A percentile compares a stretch with the other conserved stretches of the same genome.
Evolutionary conservation across 768 basidiomycete genomes (phyloP).

Genomic region (Roridomyces roridus): DNA sequence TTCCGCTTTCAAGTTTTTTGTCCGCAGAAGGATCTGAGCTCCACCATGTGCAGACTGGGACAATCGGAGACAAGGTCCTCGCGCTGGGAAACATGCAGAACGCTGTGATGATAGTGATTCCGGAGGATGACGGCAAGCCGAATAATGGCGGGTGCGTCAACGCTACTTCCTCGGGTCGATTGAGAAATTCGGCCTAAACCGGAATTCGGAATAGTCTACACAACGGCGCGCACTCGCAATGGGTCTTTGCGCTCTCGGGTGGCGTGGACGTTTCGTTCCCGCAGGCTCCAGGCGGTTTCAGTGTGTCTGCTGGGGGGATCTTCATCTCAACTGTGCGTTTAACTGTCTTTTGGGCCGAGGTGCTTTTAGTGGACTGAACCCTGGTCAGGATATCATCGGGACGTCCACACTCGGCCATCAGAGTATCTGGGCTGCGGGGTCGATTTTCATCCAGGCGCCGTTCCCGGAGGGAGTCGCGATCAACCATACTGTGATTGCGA

Average conservation of each 20-base stretch:
- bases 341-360: background rate
- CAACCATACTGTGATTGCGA: constrained; percentile 24
- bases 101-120: constrained; percentile 24
- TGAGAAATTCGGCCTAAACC: no score
- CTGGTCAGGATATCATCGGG: constrained; percentile 25
- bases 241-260: constrained; percentile 28
- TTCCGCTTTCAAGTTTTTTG: no score
- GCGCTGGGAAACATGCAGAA: constrained; percentile 21
- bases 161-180: no score
- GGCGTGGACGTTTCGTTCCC: constrained; percentile 26
- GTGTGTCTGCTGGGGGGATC: constrained; percentile 22
- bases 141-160: constrained; percentile 25
- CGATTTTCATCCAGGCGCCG: constrained; percentile 27
- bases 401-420: constrained; percentile 26
- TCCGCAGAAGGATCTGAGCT: no score
- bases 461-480: constrained; percentile 25
- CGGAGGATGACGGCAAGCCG: constrained; percentile 26
- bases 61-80: constrained; percentile 27
- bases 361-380: no score
- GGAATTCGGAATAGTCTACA: no score
- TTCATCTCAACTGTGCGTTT: constrained; percentile 27
- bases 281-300: constrained; percentile 23
- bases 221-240: constrained; percentile 28
- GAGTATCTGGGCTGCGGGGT: constrained; percentile 26
- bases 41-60: constrained; percentile 18